Percentiles rank a stretch among this genome's conserved stretches.
Evolutionary conservation across 192 early-diverging fungal genomes (phyloP).

Genomic region (Coemansia asiatica): DNA sequence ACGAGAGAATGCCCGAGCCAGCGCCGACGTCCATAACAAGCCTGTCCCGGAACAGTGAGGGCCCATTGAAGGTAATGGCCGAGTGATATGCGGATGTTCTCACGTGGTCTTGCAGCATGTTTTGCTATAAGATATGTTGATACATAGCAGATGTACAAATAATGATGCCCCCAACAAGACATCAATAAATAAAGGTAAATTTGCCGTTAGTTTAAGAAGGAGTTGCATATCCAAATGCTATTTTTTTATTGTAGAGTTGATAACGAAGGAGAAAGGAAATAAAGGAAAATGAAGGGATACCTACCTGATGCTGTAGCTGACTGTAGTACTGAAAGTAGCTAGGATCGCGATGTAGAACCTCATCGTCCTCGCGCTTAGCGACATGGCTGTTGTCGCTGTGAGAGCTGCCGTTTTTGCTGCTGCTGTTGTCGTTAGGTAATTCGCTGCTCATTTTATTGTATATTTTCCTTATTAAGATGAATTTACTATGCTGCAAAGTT

Average conservation of each 20-base stretch:
- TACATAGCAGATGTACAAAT: not conserved
- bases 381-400: slow-evolving; percentile 3
- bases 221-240: not conserved
- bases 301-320: slow-evolving; percentile 55
- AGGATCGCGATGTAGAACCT: slow-evolving; percentile 48
- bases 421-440: not conserved
- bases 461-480: no score
- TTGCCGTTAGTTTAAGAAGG: no score
- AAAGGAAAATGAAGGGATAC: no score
- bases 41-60: slow-evolving; percentile 74
- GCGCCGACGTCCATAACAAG: slow-evolving; percentile 93
- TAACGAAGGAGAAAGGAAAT: no score
- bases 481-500: no score
- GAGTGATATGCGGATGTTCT: slow-evolving; percentile 93
- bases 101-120: slow-evolving; percentile 95
- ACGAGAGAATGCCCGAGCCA: slow-evolving; percentile 92
- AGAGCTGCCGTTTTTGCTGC: not conserved
- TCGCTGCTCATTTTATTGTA: not conserved
- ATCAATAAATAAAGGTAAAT: not conserved
- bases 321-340: slow-evolving; percentile 56
- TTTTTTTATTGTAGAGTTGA: not conserved
- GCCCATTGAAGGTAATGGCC: slow-evolving; percentile 82
- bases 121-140: slow-evolving; percentile 68
- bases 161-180: not conserved
- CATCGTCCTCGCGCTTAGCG: slow-evolving; percentile 38